These are phyloP conservation scores for Trichocomaceae sp. DNA, from an alignment of 2,329 filamentous ascomycete genomes.

Conservation along the genomic window DNA sequence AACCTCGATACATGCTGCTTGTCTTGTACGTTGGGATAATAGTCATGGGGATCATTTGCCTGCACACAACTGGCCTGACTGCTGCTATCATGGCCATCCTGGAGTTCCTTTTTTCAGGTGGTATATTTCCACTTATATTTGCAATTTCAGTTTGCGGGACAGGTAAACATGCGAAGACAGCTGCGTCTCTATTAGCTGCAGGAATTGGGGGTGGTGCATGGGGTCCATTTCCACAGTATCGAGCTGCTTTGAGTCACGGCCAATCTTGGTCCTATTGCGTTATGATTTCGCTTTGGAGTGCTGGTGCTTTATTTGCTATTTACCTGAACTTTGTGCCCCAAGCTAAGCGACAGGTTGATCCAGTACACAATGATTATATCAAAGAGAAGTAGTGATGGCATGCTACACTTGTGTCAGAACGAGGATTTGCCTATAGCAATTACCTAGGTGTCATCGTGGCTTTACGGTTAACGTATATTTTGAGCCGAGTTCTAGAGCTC, in stretches of 20 bases:
- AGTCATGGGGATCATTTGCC: constrained; percentile 50
- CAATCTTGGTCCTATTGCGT: not conserved
- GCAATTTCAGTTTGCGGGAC: constrained; percentile 53
- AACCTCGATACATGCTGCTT: constrained; percentile 52
- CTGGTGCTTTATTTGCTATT: constrained; percentile 47
- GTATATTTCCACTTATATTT: constrained; percentile 54
- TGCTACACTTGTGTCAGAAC: too few species aligned
- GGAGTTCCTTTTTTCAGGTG: constrained; percentile 54
- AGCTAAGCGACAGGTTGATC: constrained; percentile 47
- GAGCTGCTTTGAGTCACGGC: not conserved
- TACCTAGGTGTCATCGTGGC: too few species aligned
- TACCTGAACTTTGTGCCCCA: constrained; percentile 46
- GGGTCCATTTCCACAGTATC: not conserved
- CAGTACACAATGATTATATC: constrained; percentile 31
- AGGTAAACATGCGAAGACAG: constrained; percentile 52
- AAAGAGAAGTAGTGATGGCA: too few species aligned
- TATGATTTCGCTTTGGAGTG: constrained; percentile 46
- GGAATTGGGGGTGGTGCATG: constrained; percentile 46
- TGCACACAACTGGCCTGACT: constrained; percentile 40
- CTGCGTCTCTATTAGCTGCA: constrained; percentile 44
- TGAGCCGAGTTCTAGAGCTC: too few species aligned
- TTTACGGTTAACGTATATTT: too few species aligned
- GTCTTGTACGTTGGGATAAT: constrained; percentile 46
- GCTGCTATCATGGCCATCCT: constrained; percentile 46
- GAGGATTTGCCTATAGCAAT: too few species aligned